phyloP scores from a whole-genome alignment of 2,329 filamentous ascomycete genomes.

The Epichloe hybrida region DNA sequence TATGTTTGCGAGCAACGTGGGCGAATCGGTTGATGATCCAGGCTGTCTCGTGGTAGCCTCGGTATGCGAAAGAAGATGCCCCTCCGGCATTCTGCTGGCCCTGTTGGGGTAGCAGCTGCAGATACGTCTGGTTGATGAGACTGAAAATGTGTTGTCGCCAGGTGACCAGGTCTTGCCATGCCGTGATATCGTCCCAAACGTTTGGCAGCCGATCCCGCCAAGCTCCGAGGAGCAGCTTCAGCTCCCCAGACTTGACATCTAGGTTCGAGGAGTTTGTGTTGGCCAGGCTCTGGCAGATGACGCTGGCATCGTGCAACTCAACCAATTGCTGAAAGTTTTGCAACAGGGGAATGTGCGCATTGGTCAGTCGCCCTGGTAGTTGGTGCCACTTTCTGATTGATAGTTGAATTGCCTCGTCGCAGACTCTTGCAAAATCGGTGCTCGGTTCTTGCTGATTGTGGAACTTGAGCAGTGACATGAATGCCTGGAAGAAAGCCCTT shows the following conservation, averaged over 20 bases:
- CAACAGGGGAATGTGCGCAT: slow-evolving; percentile 85
- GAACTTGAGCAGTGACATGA: slow-evolving; percentile 90
- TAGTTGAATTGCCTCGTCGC: slow-evolving; percentile 92
- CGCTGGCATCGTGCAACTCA: slow-evolving; percentile 91
- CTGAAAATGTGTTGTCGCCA: slow-evolving; percentile 99
- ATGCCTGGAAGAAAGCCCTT: slow-evolving; percentile 93
- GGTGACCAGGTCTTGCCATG: slow-evolving; percentile 98
- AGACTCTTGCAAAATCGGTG: slow-evolving; percentile 75
- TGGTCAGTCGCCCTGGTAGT: slow-evolving; percentile 82
- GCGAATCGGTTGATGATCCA: slow-evolving; percentile 99
- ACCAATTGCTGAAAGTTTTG: slow-evolving; percentile 98
- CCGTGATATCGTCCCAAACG: slow-evolving; percentile 98
- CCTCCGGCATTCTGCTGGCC: slow-evolving; percentile 65
- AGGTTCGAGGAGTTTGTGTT: slow-evolving; percentile 75
- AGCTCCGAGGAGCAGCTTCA: slow-evolving; percentile 83
- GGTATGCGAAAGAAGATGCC: slow-evolving; percentile 80
- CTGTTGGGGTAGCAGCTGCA: slow-evolving; percentile 68
- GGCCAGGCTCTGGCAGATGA: slow-evolving; percentile 84
- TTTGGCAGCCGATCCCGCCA: slow-evolving; percentile 95
- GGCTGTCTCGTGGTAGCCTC: slow-evolving; percentile 94
- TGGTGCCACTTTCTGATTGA: slow-evolving; percentile 99
- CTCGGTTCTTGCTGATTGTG: slow-evolving; percentile 74
- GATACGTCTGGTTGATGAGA: slow-evolving; percentile 88
- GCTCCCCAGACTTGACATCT: slow-evolving; percentile 86
- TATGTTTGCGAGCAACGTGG: slow-evolving; percentile 94